Percentiles rank a stretch among this genome's conserved stretches.
Evolutionary conservation across 192 early-diverging fungal genomes (phyloP).

Genomic region (Linnemannia schmuckeri): DNA sequence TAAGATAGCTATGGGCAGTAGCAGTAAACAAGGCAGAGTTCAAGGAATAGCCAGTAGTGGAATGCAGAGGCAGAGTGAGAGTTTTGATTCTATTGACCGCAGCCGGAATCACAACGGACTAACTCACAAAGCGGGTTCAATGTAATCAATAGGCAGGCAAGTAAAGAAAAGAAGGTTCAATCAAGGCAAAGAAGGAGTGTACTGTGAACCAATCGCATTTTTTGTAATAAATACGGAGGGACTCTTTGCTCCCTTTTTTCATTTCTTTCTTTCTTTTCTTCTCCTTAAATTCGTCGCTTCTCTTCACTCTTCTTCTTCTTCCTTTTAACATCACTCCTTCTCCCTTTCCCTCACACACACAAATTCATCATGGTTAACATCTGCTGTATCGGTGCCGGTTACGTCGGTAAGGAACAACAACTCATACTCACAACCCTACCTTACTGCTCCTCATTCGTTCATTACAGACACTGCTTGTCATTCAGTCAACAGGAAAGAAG

Average conservation of each 20-base stretch:
- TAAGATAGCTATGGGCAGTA: background rate
- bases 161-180: background rate
- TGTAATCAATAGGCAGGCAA: background rate
- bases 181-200: background rate
- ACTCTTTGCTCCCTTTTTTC: background rate
- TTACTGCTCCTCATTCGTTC: background rate
- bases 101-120: background rate
- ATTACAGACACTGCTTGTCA: background rate
- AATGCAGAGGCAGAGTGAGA: background rate
- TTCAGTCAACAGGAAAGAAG: background rate
- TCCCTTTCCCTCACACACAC: background rate
- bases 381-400: constrained; percentile 96
- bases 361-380: constrained; percentile 70
- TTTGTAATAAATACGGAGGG: background rate
- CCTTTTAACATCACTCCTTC: background rate
- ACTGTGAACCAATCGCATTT: background rate
- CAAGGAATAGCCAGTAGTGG: background rate
- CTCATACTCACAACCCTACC: background rate
- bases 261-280: constrained; percentile 8
- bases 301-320: background rate
- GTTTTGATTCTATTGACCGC: background rate
- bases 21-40: background rate
- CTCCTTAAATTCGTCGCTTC: background rate
- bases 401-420: constrained; percentile 79
- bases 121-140: background rate